These are phyloP conservation scores for Phytophthora sansomeana DNA, from an alignment of 352 stramenopile genomes.

Conservation along the genomic window DNA sequence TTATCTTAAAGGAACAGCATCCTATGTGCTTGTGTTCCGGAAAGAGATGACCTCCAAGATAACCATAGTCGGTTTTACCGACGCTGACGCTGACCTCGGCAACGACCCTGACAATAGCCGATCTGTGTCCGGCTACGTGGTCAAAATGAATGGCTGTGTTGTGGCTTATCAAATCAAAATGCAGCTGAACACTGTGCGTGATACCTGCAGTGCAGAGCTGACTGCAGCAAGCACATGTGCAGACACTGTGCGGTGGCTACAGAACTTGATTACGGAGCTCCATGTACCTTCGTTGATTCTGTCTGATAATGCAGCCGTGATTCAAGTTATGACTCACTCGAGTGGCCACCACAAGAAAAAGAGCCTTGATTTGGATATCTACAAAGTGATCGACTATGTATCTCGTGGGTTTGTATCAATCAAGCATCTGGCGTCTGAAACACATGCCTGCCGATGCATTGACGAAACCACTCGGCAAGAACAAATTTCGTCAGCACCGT, in stretches of 20 bases:
- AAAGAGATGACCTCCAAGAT: too few relatives aligned
- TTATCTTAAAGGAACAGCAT: too few relatives aligned
- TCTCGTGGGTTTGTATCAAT: neutral
- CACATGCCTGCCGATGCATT: neutral
- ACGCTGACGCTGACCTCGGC: constrained; percentile 1
- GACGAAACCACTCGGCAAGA: constrained; percentile 4
- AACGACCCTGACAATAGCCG: neutral
- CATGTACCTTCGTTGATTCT: neutral
- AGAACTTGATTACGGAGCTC: neutral
- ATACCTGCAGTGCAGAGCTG: constrained; percentile 1
- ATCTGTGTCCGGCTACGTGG: constrained; percentile 1
- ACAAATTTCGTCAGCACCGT: constrained; percentile 2
- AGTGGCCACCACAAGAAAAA: constrained; percentile 3
- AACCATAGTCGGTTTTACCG: too few relatives aligned
- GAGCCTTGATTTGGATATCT: neutral
- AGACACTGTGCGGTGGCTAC: neutral
- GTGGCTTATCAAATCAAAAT: constrained; percentile 3
- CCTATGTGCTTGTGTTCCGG: too few relatives aligned
- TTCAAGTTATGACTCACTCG: constrained; percentile 2
- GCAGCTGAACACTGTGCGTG: constrained; percentile 1
- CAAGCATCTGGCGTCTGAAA: neutral
- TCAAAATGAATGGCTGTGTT: constrained; percentile 1
- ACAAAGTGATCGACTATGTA: too few relatives aligned
- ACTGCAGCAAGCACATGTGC: neutral
- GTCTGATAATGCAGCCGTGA: neutral